These are phyloP conservation scores for Phlyctochytrium bullatum DNA, from an alignment of 192 early-diverging fungal genomes.

Conservation along the genomic window DNA sequence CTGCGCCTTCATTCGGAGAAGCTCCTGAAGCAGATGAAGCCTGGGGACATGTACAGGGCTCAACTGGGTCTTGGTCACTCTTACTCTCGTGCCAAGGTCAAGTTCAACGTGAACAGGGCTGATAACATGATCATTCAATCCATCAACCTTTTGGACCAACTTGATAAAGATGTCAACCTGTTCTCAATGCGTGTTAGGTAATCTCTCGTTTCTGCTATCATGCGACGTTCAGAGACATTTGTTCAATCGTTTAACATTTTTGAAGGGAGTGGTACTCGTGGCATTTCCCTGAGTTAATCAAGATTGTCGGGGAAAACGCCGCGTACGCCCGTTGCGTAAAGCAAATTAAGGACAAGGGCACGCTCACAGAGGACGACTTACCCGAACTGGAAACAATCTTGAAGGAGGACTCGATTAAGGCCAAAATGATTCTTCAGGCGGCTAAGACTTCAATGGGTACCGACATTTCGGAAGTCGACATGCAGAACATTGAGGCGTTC, in stretches of 20 bases:
- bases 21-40: slow-evolving; percentile 84
- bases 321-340: slow-evolving; percentile 87
- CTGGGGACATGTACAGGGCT: slow-evolving; percentile 87
- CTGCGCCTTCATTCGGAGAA: slow-evolving; percentile 88
- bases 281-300: slow-evolving; percentile 99
- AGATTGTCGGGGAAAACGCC: slow-evolving; percentile 92
- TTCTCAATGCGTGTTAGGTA: slow-evolving; percentile 85
- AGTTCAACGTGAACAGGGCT: slow-evolving; percentile 98
- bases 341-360: slow-evolving; percentile 89
- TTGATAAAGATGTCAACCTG: slow-evolving; percentile 99
- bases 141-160: slow-evolving; percentile 86
- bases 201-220: neutral
- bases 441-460: slow-evolving; percentile 97
- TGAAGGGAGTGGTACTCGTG: slow-evolving; percentile 98
- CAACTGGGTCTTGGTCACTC: slow-evolving; percentile 98
- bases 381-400: slow-evolving; percentile 76
- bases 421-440: slow-evolving; percentile 89
- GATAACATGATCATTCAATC: slow-evolving; percentile 92
- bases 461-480: slow-evolving; percentile 92
- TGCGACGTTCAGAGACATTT: too few relatives aligned
- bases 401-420: slow-evolving; percentile 73
- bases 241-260: neutral
- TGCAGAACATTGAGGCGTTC: slow-evolving; percentile 94
- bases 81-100: slow-evolving; percentile 98
- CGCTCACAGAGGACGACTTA: slow-evolving; percentile 73